Evolutionary conservation across 2,329 filamentous ascomycete genomes (phyloP).

Genomic region (Pseudopithomyces chartarum): DNA sequence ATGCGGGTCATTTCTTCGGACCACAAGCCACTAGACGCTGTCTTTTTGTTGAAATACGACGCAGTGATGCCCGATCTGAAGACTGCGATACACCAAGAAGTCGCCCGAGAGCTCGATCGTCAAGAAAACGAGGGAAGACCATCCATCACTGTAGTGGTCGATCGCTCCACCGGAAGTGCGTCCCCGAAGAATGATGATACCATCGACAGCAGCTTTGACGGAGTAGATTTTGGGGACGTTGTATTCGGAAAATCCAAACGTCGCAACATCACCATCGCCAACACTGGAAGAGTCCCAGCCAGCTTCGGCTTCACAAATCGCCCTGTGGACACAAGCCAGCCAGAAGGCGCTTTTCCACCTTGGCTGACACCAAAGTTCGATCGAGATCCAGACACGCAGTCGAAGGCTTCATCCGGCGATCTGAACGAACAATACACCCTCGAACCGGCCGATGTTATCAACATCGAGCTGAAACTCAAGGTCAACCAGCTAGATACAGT

Average conservation of each 20-base stretch:
- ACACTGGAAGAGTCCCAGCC: slow-evolving; percentile 83
- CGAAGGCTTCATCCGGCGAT: slow-evolving; percentile 32
- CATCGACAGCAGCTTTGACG: slow-evolving; percentile 53
- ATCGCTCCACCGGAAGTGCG: slow-evolving; percentile 51
- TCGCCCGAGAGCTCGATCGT: slow-evolving; percentile 85
- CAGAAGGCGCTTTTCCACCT: slow-evolving; percentile 52
- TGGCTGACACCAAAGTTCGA: slow-evolving; percentile 77
- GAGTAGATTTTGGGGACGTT: slow-evolving; percentile 79
- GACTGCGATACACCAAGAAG: slow-evolving; percentile 80
- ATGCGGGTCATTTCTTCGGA: slow-evolving; percentile 91
- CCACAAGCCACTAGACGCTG: slow-evolving; percentile 86
- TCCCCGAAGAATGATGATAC: slow-evolving; percentile 25
- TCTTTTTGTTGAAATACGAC: slow-evolving; percentile 85
- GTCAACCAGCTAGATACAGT: slow-evolving; percentile 69
- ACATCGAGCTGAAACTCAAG: slow-evolving; percentile 69
- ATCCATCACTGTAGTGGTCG: slow-evolving; percentile 79
- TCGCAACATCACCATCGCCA: slow-evolving; percentile 81
- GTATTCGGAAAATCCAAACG: slow-evolving; percentile 69
- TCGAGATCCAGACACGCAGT: slow-evolving; percentile 50
- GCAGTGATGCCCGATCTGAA: slow-evolving; percentile 85
- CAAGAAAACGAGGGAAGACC: slow-evolving; percentile 91
- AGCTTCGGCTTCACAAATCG: slow-evolving; percentile 80
- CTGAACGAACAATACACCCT: slow-evolving; percentile 64
- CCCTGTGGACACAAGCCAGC: slow-evolving; percentile 57
- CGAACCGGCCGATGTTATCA: slow-evolving; percentile 82